Percentiles rank a stretch among this genome's conserved stretches.
phyloP scores from a whole-genome alignment of 2,329 filamentous ascomycete genomes.

The Claviceps sp. region DNA sequence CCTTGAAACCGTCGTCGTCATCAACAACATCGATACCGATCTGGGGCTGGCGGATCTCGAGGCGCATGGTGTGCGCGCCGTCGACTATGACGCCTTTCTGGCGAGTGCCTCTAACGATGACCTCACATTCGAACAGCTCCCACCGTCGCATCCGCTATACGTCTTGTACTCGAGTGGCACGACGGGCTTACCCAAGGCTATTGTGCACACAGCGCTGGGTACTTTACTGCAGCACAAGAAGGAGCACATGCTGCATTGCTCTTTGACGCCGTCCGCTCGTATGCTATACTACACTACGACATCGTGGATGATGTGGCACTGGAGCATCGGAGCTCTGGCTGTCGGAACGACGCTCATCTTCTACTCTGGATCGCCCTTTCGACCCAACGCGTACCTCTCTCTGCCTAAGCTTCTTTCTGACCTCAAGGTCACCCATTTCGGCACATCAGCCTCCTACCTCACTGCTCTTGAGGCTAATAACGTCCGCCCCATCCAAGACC shows the following conservation, averaged over 20 bases:
- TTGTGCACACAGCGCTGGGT: slow-evolving; percentile 81
- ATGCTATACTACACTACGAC: slow-evolving; percentile 92
- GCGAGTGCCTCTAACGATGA: slow-evolving; percentile 26
- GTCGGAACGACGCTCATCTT: slow-evolving; percentile 72
- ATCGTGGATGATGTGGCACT: slow-evolving; percentile 99
- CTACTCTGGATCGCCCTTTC: slow-evolving; percentile 88
- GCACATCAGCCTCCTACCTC: slow-evolving; percentile 88
- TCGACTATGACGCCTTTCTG: slow-evolving; percentile 34
- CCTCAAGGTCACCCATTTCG: slow-evolving; percentile 79
- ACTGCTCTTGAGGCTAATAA: slow-evolving; percentile 74
- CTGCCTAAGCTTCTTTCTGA: slow-evolving; percentile 73
- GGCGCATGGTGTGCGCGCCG: slow-evolving; percentile 24
- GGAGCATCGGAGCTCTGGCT: slow-evolving; percentile 77
- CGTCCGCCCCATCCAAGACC: slow-evolving; percentile 41
- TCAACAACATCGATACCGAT: slow-evolving; percentile 47
- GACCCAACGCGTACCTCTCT: slow-evolving; percentile 62
- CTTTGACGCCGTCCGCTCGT: slow-evolving; percentile 56
- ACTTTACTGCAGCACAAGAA: slow-evolving; percentile 96
- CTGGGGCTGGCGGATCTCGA: slow-evolving; percentile 29
- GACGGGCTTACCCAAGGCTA: slow-evolving; percentile 77
- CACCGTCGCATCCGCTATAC: slow-evolving; percentile 79
- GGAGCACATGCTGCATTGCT: slow-evolving; percentile 79
- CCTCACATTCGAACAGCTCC: slow-evolving; percentile 61
- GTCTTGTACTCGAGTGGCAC: slow-evolving; percentile 91
- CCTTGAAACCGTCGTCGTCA: slow-evolving; percentile 59